Conservation (phyloP, 1,284 basidiomycete genomes). For the Boletus albobrunnescens region DNA sequence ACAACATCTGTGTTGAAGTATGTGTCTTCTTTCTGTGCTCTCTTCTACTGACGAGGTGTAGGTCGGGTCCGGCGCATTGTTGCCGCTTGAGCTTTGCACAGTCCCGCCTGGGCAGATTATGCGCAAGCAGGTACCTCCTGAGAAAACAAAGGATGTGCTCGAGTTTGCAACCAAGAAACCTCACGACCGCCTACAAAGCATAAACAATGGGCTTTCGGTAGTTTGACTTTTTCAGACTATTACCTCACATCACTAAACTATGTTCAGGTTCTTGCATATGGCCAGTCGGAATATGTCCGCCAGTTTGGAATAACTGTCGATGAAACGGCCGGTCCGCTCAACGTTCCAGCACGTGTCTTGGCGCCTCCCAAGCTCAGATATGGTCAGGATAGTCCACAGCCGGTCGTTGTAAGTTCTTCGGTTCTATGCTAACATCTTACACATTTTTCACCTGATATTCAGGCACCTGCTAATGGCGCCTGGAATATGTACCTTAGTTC, state of each 20-base stretch:
- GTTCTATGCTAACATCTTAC: not conserved
- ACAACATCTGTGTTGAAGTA: constrained; percentile 63
- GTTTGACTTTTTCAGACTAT: constrained; percentile 5
- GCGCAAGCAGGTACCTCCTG: constrained; percentile 66
- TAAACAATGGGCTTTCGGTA: constrained; percentile 53
- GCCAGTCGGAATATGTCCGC: constrained; percentile 68
- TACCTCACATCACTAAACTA: not conserved
- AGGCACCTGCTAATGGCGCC: constrained; percentile 59
- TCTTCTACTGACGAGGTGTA: constrained; percentile 23
- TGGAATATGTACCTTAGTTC: constrained; percentile 59
- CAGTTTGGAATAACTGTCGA: constrained; percentile 63
- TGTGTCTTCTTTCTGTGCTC: not conserved
- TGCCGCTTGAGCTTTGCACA: constrained; percentile 65
- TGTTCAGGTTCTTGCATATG: constrained; percentile 58
- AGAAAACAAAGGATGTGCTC: constrained; percentile 62
- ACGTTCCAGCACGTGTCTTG: constrained; percentile 57
- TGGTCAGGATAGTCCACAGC: constrained; percentile 46
- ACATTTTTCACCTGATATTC: not conserved
- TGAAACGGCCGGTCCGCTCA: constrained; percentile 44
- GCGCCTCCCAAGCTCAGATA: constrained; percentile 61
- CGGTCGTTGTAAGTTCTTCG: constrained; percentile 46
- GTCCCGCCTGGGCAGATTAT: constrained; percentile 70
- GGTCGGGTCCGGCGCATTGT: constrained; percentile 63
- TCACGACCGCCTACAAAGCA: constrained; percentile 55
- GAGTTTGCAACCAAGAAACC: constrained; percentile 71